phyloP scores from a whole-genome alignment of 306 rosid species.

The Fragaria iinumae region DNA sequence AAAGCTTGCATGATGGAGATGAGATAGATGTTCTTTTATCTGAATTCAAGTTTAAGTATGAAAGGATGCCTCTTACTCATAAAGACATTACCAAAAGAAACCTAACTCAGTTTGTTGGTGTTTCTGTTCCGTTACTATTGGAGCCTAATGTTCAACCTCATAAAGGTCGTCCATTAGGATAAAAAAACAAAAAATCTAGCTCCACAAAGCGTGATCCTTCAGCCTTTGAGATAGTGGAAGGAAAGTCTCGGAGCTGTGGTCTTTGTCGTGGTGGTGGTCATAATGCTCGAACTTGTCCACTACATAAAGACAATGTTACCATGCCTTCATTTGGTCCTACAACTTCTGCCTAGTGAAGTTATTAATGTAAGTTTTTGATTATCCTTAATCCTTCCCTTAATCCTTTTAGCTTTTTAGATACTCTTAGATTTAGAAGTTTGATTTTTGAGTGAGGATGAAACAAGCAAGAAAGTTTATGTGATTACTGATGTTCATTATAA shows the following conservation, averaged over 20 bases:
- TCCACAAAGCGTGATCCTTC: not conserved
- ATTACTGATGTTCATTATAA: too few species aligned
- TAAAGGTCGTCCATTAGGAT: not conserved
- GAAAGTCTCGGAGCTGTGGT: not conserved
- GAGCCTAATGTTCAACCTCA: not conserved
- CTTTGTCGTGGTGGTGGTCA: too few species aligned
- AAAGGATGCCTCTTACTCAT: not conserved
- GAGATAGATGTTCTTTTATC: not conserved
- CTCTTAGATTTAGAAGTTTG: too few species aligned
- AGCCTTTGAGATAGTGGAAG: not conserved
- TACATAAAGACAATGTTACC: too few species aligned
- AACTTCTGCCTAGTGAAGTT: too few species aligned
- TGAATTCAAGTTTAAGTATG: not conserved
- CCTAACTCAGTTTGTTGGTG: not conserved
- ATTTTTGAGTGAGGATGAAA: too few species aligned
- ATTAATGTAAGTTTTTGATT: too few species aligned
- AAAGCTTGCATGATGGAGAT: not conserved
- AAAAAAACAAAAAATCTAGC: not conserved
- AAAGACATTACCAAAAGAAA: not conserved
- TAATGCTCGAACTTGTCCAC: too few species aligned
- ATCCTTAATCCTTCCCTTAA: too few species aligned
- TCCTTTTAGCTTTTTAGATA: too few species aligned
- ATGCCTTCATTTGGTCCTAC: too few species aligned
- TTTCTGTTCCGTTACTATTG: not conserved
- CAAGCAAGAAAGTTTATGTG: too few species aligned